Base-by-base conservation (phyloP, 495 filamentous ascomycete genomes). In the Daldinia vernicosa region DNA sequence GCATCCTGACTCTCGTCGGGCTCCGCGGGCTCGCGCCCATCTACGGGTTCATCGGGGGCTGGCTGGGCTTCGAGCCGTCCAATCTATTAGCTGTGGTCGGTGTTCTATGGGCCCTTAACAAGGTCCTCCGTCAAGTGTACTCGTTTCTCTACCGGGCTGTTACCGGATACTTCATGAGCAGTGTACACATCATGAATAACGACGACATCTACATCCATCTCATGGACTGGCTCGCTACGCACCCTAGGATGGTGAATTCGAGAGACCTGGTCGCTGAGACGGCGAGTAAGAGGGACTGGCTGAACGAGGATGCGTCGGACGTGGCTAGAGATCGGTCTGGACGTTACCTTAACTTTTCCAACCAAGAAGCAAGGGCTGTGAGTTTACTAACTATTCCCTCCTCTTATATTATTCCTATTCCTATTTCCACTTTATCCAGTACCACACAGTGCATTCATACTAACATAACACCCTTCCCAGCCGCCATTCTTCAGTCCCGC, bases 161-260 rank as follows among this genome's bases (percentile, higher is more conserved):
- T 60, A 62, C 68, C n/a, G 66, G 76, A 6, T 81, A 88, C 66
- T 83, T 84, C 69, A 88, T 84, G 79, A 82, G 86, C 54, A 84
- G 77, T 37, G 80, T 92, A 60, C 79, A 82, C 39, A 81, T 92
- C 67, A 79, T 81, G 60, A 83, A 81, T 65, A 78, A 79, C 35
- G 89, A 92, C 71, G 85, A 89, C 40, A 87, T 91, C 14, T 90
- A 87, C 76, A 67, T 77, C 11, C 84, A 89, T 63, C 72, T 90
- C 40, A 87, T 91, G 80, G 78, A 82, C 28, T 91, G 88, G 85
- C 80, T 91, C 4, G 84, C 86, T 0, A 72, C 80, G 32, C 87
- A 90, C 64, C 83, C 81, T 7, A 79, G 78, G 47, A 79, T 86
- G 40, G 84, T 82, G 43, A 80, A 81, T 19, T 85, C 86, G 1